These are phyloP conservation scores for Rugosomyces carneus DNA, from an alignment of 1,284 basidiomycete genomes.

Conservation along the genomic window DNA sequence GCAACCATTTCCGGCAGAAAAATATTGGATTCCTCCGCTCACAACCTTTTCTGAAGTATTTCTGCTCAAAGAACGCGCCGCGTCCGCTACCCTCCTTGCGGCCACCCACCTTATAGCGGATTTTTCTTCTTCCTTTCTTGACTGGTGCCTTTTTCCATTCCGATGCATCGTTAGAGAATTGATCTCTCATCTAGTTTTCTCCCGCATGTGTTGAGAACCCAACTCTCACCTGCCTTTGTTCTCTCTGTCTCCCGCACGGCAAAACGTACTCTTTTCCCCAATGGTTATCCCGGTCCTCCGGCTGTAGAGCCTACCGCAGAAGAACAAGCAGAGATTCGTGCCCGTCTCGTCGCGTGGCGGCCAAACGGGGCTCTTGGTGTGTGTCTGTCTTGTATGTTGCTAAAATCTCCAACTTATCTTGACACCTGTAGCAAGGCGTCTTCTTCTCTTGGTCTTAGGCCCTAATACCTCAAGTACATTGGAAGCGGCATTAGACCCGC, in stretches of 20 bases:
- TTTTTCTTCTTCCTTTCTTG: slow-evolving; percentile 41
- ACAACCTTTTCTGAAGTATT: slow-evolving; percentile 45
- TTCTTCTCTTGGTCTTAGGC: slow-evolving; percentile 31
- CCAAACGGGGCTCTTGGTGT: slow-evolving; percentile 40
- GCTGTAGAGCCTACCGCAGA: slow-evolving; percentile 63
- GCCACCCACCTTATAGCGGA: slow-evolving; percentile 31
- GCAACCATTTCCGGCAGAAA: slow-evolving; percentile 15
- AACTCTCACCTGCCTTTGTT: slow-evolving; percentile 49
- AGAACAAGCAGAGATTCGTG: slow-evolving; percentile 56
- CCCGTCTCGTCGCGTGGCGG: slow-evolving; percentile 44
- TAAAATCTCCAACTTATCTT: not conserved
- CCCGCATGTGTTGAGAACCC: slow-evolving; percentile 50
- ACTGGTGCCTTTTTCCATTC: slow-evolving; percentile 35
- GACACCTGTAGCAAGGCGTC: slow-evolving; percentile 20
- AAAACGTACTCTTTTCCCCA: slow-evolving; percentile 70
- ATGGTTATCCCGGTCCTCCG: slow-evolving; percentile 68
- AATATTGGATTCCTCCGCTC: slow-evolving; percentile 34
- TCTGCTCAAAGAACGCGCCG: slow-evolving; percentile 37
- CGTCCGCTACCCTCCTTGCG: slow-evolving; percentile 36
- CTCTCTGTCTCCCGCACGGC: slow-evolving; percentile 41
- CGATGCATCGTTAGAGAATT: slow-evolving; percentile 8
- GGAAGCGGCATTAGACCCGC: slow-evolving; percentile 18
- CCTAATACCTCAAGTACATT: slow-evolving; percentile 16
- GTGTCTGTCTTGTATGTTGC: slow-evolving; percentile 16
- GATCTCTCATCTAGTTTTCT: slow-evolving; percentile 41